These are phyloP conservation scores for Fusarium pseudocircinatum DNA, from an alignment of 2,329 filamentous ascomycete genomes.

Conservation along the genomic window DNA sequence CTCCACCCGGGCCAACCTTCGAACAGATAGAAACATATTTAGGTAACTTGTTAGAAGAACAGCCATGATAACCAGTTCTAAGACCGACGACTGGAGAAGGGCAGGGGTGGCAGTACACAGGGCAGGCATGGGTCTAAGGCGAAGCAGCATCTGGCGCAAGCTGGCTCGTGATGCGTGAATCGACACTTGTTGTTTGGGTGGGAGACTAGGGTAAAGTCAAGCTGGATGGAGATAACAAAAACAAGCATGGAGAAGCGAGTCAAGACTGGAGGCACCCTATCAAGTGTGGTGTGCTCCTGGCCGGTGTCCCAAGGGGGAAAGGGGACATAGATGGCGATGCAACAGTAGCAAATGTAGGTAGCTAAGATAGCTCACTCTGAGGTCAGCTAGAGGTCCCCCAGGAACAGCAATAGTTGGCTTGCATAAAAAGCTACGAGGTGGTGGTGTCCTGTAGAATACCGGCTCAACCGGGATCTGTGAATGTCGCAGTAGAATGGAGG, in stretches of 20 bases:
- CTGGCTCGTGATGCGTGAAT: constrained; percentile 38
- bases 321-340: constrained; percentile 17
- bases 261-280: constrained; percentile 17
- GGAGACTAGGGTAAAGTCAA: constrained; percentile 19
- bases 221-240: constrained; percentile 7
- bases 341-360: constrained; percentile 16
- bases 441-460: constrained; percentile 15
- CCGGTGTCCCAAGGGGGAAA: constrained; percentile 39
- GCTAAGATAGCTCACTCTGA: constrained; percentile 7
- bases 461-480: constrained; percentile 16
- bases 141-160: constrained; percentile 37
- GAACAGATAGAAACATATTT: constrained; percentile 23
- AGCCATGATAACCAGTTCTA: constrained; percentile 13
- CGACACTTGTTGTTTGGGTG: constrained; percentile 29
- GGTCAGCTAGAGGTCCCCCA: constrained; percentile 14
- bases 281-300: constrained; percentile 19
- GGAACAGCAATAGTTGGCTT: constrained; percentile 29
- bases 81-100: constrained; percentile 15
- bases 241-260: constrained; percentile 25
- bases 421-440: constrained; percentile 30
- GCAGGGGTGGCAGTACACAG: constrained; percentile 16
- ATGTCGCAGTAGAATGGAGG: constrained; percentile 8
- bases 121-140: constrained; percentile 25
- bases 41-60: constrained; percentile 17
- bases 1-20: constrained; percentile 24